These are phyloP conservation scores for Cyclotella atomus DNA, from an alignment of 108 stramenopile species.

Conservation along the genomic window DNA sequence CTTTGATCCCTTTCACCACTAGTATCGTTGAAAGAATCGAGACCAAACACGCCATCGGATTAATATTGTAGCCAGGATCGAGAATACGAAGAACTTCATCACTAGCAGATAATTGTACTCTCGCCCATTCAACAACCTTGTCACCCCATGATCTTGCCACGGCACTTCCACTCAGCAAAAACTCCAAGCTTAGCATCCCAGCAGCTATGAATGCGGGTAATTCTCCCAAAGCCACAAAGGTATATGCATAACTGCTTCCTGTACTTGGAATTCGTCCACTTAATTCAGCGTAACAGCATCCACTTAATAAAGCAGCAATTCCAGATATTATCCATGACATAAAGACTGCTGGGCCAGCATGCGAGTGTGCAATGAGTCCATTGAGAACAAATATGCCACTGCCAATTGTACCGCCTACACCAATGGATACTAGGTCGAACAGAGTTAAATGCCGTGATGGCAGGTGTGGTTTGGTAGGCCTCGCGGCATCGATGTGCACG, in stretches of 20 bases:
- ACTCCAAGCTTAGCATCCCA: slow-evolving; percentile 86
- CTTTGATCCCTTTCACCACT: slow-evolving; percentile 55
- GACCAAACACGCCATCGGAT: slow-evolving; percentile 52
- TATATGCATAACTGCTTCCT: slow-evolving; percentile 88
- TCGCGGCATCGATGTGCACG: neutral
- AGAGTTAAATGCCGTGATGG: slow-evolving; percentile 59
- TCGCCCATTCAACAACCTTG: slow-evolving; percentile 80
- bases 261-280: slow-evolving; percentile 72
- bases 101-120: slow-evolving; percentile 32
- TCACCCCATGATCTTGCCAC: slow-evolving; percentile 91
- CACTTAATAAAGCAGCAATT: slow-evolving; percentile 68
- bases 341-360: slow-evolving; percentile 86
- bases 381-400: slow-evolving; percentile 90
- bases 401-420: slow-evolving; percentile 87
- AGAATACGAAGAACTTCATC: slow-evolving; percentile 29
- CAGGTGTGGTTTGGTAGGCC: too few relatives aligned
- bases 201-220: slow-evolving; percentile 83
- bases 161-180: slow-evolving; percentile 79
- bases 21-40: slow-evolving; percentile 37
- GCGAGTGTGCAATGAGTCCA: slow-evolving; percentile 84
- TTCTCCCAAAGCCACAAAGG: slow-evolving; percentile 86
- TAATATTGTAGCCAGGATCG: slow-evolving; percentile 57
- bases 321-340: slow-evolving; percentile 80
- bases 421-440: slow-evolving; percentile 86
- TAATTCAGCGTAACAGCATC: slow-evolving; percentile 89